Conservation (phyloP, 768 basidiomycete genomes). For the Coprinopsis cinerea region DNA sequence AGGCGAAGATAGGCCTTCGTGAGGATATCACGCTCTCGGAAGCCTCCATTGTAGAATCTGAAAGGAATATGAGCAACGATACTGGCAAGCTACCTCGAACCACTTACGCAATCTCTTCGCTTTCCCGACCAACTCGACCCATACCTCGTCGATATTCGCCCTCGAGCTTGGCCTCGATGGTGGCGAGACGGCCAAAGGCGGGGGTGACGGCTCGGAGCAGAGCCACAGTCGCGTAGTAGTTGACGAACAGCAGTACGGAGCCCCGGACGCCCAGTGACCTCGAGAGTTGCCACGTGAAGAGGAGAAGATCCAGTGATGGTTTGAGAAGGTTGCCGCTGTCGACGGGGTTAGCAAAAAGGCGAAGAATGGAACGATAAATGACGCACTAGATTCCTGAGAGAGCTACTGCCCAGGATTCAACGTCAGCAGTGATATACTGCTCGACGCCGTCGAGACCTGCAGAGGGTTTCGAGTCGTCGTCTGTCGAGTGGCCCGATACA, state of each 20-base stretch:
- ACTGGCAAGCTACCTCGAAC: neutral
- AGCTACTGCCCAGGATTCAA: conserved; percentile 83
- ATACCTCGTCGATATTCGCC: conserved; percentile 91
- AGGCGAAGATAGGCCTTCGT: conserved; percentile 69
- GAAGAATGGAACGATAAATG: neutral
- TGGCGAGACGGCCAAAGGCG: conserved; percentile 86
- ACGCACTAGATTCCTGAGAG: conserved; percentile 84
- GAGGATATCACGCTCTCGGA: conserved; percentile 77
- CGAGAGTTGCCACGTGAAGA: conserved; percentile 90
- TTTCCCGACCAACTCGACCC: conserved; percentile 78
- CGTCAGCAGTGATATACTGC: conserved; percentile 91
- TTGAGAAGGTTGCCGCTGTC: conserved; percentile 88
- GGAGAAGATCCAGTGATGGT: conserved; percentile 81
- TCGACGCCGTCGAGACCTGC: conserved; percentile 68
- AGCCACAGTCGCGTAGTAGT: conserved; percentile 82
- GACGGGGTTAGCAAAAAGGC: neutral
- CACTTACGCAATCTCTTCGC: conserved; percentile 87
- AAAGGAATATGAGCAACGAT: neutral
- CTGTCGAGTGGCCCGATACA: conserved; percentile 6
- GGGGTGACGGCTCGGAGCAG: conserved; percentile 84
- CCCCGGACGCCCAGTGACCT: conserved; percentile 84
- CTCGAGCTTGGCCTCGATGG: conserved; percentile 79
- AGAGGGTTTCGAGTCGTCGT: conserved; percentile 6
- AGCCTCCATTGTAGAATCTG: conserved; percentile 90
- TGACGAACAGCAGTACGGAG: conserved; percentile 69